These are phyloP conservation scores for Penicillium samsonianum DNA, from an alignment of 495 filamentous ascomycete species.

Conservation along the genomic window DNA sequence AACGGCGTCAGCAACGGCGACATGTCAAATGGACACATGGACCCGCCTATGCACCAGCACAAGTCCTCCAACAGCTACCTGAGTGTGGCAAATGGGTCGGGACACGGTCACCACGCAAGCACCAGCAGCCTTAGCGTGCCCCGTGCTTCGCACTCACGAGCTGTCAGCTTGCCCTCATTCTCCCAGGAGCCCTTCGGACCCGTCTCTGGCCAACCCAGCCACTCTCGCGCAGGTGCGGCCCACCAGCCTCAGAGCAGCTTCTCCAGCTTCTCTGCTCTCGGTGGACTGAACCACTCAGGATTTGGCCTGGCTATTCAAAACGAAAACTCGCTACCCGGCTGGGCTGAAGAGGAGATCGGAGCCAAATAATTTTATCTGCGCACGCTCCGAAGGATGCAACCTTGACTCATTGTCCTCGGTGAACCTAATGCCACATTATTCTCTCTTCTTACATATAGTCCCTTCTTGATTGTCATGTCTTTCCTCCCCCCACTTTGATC, in stretches of 20 bases:
- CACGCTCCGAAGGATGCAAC: conserved; percentile 20
- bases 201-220: conserved; percentile 40
- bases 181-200: conserved; percentile 60
- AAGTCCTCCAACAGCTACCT: conserved; percentile 57
- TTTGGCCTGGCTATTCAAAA: conserved; percentile 65
- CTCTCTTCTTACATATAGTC: conserved; percentile 30
- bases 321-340: conserved; percentile 64
- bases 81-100: conserved; percentile 68
- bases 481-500: conserved; percentile 22
- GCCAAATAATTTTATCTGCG: conserved; percentile 47
- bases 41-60: conserved; percentile 53
- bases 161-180: conserved; percentile 79
- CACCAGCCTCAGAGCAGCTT: conserved; percentile 59
- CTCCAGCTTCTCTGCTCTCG: conserved; percentile 58
- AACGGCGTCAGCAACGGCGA: conserved; percentile 54
- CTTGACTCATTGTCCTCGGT: conserved; percentile 32
- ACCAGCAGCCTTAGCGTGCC: conserved; percentile 57
- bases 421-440: conserved; percentile 26
- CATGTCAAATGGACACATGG: conserved; percentile 55
- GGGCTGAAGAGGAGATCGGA: conserved; percentile 64
- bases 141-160: conserved; percentile 76
- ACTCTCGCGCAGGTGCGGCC: conserved; percentile 46
- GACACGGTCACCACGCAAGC: conserved; percentile 51
- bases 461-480: conserved; percentile 19
- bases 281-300: conserved; percentile 57